A percentile compares a stretch with the other conserved stretches of the same genome.
Evolutionary conservation across 257 asterid species (phyloP).

Genomic region (Leonotis leonurus): DNA sequence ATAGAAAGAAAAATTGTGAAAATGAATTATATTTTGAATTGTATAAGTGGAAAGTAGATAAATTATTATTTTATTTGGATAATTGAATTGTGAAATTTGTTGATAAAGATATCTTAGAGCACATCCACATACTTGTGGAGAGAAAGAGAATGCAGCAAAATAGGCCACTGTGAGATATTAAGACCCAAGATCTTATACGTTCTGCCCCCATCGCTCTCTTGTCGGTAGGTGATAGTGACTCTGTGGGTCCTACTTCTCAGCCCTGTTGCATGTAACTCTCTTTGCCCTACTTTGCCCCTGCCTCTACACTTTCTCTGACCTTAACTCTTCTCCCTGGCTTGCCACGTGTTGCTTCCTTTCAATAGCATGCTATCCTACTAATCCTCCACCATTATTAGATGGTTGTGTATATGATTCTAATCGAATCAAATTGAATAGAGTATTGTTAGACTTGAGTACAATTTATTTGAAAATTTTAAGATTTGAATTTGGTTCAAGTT

Average conservation of each 20-base stretch:
- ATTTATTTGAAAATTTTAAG: no score
- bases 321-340: slow-evolving; percentile 19
- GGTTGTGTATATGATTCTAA: no score
- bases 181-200: slow-evolving; percentile 24
- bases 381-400: background rate
- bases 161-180: slow-evolving; percentile 19
- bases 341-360: slow-evolving; percentile 24
- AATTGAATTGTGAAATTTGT: no score
- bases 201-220: slow-evolving; percentile 42
- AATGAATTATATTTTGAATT: no score
- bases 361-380: background rate
- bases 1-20: no score
- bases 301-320: slow-evolving; percentile 9
- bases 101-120: no score
- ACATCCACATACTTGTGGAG: background rate
- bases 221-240: slow-evolving; percentile 44
- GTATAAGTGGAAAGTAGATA: no score
- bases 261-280: background rate
- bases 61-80: no score
- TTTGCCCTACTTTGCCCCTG: background rate
- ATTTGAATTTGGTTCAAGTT: no score
- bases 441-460: no score
- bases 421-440: no score
- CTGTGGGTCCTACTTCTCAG: slow-evolving; percentile 12
- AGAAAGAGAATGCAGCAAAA: slow-evolving; percentile 16